phyloP scores from a whole-genome alignment of 306 rosid genomes.

The Quercus berberidifolia region DNA sequence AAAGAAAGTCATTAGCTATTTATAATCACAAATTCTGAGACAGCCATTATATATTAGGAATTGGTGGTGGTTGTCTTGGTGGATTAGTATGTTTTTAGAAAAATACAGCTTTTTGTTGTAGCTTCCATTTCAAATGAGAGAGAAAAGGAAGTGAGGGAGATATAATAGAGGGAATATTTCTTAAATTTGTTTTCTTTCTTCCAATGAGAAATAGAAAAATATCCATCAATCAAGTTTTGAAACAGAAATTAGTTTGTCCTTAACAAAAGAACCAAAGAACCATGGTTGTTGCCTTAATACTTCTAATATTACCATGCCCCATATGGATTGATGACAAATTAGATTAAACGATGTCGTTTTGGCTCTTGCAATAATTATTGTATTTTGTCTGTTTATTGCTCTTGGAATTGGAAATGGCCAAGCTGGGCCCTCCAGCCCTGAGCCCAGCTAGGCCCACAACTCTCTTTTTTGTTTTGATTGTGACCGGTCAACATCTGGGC shows the following conservation, averaged over 20 bases:
- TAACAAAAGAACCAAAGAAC: neutral
- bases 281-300: neutral
- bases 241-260: neutral
- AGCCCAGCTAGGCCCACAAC: neutral
- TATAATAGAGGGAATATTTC: neutral
- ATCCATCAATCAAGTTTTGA: neutral
- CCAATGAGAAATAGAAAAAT: neutral
- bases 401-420: neutral
- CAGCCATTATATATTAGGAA: conserved; percentile 25
- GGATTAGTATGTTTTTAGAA: conserved; percentile 14
- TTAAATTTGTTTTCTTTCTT: neutral
- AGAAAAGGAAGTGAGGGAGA: conserved; percentile 7
- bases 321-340: neutral
- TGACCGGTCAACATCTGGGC: conserved; percentile 20
- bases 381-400: neutral
- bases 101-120: conserved; percentile 18
- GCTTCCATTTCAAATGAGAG: conserved; percentile 8
- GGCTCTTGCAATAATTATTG: neutral
- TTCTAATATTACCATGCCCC: neutral
- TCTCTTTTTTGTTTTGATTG: neutral
- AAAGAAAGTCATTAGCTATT: conserved; percentile 11
- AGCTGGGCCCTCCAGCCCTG: neutral
- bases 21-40: conserved; percentile 31
- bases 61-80: conserved; percentile 37
- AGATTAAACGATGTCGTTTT: neutral